phyloP scores from a whole-genome alignment of 805 yeast genomes.

The Wickerhamiella bombiphila region DNA sequence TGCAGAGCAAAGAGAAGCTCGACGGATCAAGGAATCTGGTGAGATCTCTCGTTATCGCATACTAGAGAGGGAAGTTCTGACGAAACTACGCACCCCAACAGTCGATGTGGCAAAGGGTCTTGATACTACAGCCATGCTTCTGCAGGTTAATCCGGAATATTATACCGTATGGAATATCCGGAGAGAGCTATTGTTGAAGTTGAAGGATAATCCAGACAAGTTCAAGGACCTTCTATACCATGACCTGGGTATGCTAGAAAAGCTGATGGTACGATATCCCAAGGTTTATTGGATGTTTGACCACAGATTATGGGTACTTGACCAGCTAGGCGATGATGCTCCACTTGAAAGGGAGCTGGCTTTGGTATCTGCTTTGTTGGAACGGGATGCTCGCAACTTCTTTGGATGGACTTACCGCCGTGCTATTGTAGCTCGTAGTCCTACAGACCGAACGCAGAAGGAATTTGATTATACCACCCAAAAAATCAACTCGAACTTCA shows the following conservation, averaged over 20 bases:
- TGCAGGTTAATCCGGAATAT: constrained; percentile 66
- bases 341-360: constrained; percentile 59
- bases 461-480: constrained; percentile 69
- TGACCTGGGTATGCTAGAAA: constrained; percentile 51
- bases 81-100: constrained; percentile 17
- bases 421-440: constrained; percentile 19
- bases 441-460: not conserved
- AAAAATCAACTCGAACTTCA: constrained; percentile 68
- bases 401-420: constrained; percentile 96
- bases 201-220: constrained; percentile 11
- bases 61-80: constrained; percentile 29
- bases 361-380: constrained; percentile 53
- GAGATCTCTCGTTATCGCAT: constrained; percentile 43
- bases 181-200: constrained; percentile 43
- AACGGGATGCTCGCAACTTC: constrained; percentile 66
- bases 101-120: not conserved
- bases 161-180: constrained; percentile 86
- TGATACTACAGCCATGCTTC: constrained; percentile 36
- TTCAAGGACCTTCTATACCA: constrained; percentile 25
- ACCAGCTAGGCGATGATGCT: constrained; percentile 24
- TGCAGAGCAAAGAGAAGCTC: constrained; percentile 39
- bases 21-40: constrained; percentile 41
- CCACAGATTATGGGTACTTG: constrained; percentile 73
- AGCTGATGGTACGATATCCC: constrained; percentile 50
- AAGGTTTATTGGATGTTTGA: constrained; percentile 97